phyloP scores from a whole-genome alignment of 164 flowering plant genomes.

The Litsea cubeba region DNA sequence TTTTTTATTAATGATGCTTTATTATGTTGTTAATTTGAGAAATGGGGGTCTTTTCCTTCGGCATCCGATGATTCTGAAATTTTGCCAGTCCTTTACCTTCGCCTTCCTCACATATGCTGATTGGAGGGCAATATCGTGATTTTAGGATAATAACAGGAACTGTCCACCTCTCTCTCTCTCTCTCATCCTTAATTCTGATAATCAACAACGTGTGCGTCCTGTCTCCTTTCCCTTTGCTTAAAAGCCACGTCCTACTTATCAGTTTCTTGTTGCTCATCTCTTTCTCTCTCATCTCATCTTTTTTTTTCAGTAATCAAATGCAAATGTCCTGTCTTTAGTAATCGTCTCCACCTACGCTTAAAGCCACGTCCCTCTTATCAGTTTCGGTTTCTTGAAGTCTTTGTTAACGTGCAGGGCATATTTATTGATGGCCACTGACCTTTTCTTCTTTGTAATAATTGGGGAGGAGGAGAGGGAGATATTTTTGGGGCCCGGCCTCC shows the following conservation, averaged over 20 bases:
- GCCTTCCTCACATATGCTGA: too few species aligned
- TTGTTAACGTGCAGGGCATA: background rate
- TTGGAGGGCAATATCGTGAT: too few species aligned
- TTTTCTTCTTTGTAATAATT: background rate
- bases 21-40: too few species aligned
- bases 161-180: background rate
- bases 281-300: background rate
- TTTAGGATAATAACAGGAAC: too few species aligned
- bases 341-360: background rate
- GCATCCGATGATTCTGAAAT: too few species aligned
- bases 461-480: background rate
- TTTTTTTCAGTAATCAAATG: background rate
- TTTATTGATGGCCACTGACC: conserved; percentile 5
- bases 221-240: background rate
- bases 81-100: too few species aligned
- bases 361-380: background rate
- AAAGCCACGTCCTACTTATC: background rate
- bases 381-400: background rate
- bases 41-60: too few species aligned
- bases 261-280: background rate
- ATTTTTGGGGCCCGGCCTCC: background rate
- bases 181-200: background rate
- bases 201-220: background rate
- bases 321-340: background rate
- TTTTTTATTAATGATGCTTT: too few species aligned